phyloP scores from a whole-genome alignment of 2,329 filamentous ascomycete species.

The Pseudogymnoascus sp. region DNA sequence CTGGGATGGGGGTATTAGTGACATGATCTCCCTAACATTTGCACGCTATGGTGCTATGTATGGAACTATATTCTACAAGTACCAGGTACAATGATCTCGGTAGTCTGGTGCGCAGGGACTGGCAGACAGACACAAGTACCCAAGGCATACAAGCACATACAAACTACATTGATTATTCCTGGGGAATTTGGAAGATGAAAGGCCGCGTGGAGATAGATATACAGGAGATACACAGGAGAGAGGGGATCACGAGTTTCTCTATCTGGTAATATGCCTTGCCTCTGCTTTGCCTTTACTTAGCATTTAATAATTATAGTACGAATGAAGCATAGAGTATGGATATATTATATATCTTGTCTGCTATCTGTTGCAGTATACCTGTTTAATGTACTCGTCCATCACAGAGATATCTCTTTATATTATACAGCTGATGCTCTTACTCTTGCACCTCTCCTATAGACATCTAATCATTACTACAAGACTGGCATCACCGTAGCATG shows the following conservation, averaged over 20 bases:
- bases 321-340: neutral
- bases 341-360: neutral
- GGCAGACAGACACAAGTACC: neutral
- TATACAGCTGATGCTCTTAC: too few species aligned
- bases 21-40: neutral
- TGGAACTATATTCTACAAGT: neutral
- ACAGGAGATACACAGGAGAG: neutral
- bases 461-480: neutral
- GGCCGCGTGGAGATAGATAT: neutral
- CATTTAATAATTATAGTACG: neutral
- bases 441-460: neutral
- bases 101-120: neutral
- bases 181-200: too few species aligned
- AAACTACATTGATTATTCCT: too few species aligned
- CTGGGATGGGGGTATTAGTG: neutral
- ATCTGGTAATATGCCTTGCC: neutral
- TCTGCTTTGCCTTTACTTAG: too few species aligned
- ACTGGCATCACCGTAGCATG: neutral
- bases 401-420: too few species aligned
- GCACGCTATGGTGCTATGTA: accelerated
- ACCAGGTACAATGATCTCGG: neutral
- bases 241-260: neutral
- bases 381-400: too few species aligned
- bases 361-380: neutral
- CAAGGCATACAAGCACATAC: neutral